phyloP scores from a whole-genome alignment of 1,139 yeast species.

The Candida sanyaensis region DNA sequence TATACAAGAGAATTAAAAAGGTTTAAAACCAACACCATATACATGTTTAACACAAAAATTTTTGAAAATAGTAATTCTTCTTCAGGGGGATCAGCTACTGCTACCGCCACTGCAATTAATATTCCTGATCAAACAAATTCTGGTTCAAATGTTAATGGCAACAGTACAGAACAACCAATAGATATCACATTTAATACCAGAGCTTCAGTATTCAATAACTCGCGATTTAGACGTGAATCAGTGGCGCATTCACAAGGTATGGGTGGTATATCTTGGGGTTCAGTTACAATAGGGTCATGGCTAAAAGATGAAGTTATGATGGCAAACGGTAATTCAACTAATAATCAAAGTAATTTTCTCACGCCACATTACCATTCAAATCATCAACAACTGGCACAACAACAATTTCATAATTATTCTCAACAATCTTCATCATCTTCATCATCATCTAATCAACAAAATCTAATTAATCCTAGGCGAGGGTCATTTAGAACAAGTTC shows the following conservation, averaged over 20 bases:
- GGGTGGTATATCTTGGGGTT: slow-evolving; percentile 99
- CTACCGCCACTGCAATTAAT: slow-evolving; percentile 13
- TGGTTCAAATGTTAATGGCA: slow-evolving; percentile 1
- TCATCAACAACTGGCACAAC: slow-evolving; percentile 21
- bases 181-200: slow-evolving; percentile 50
- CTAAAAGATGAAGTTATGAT: slow-evolving; percentile 85
- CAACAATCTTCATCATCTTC: slow-evolving; percentile 7
- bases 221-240: slow-evolving; percentile 71
- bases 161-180: slow-evolving; percentile 41
- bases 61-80: slow-evolving; percentile 24
- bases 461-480: slow-evolving; percentile 44
- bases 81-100: slow-evolving; percentile 14
- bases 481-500: slow-evolving; percentile 35
- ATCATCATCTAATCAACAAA: slow-evolving; percentile 17
- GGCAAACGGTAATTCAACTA: slow-evolving; percentile 26
- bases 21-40: slow-evolving; percentile 8
- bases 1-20: neutral
- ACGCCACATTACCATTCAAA: slow-evolving; percentile 12
- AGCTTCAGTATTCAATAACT: slow-evolving; percentile 38
- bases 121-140: slow-evolving; percentile 7
- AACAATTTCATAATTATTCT: slow-evolving; percentile 11
- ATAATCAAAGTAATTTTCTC: slow-evolving; percentile 7
- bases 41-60: slow-evolving; percentile 35
- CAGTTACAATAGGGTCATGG: slow-evolving; percentile 94
- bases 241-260: slow-evolving; percentile 96